Evolutionary conservation across 768 basidiomycete genomes (phyloP), one percentile per base, ranked within the genome.

Genomic region (Russula dissimulans): DNA sequence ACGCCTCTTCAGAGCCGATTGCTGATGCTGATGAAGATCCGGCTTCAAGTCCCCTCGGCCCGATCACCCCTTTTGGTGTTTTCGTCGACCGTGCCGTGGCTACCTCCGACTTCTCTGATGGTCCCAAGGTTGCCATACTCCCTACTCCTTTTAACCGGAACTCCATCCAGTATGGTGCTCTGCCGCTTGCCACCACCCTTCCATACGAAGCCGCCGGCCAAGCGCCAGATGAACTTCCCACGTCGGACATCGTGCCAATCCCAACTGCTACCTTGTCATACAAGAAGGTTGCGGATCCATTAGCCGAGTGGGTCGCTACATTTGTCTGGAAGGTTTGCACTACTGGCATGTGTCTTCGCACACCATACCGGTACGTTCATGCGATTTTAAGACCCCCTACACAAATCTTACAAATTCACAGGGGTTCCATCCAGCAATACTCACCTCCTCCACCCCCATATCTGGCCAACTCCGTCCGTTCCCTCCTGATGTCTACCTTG

Each of bases 291-390:
- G 81, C 86, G 0, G 87, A 89, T 54, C 88, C 89, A 17, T 75
- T 91, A 62, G 81, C 89, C 4, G 85, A 86, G 59, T 91, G 89
- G 89, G 73, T 90, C 26, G 85, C 86, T 45, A 78, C 78, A 54
- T 91, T 86, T 68, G 82, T 89, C 15, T 91, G 89, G 89, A 89
- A 87, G 70, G 82, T 83, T 47, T 89, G 89, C 69, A 86, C 85
- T 15, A 86, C 84, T n/a, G 84, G 81, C 47, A 76, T 84, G 58
- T 79, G 79, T 65, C 73, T 89, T 54, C 81, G 85, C 66, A 75
- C 79, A 5, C 77, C 75, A 61, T 74, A 81, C 48, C 74, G 71
- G 89, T 90, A 75, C 67, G 85, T 77, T 36, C 39, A 36, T 47
- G 9, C 47, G 15, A 47, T 52, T 26, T 41, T 45, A 34, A 18